Percentiles rank a stretch among this genome's conserved stretches.
Conservation (phyloP, 345 rosid species). For the Aegle marmelos region DNA sequence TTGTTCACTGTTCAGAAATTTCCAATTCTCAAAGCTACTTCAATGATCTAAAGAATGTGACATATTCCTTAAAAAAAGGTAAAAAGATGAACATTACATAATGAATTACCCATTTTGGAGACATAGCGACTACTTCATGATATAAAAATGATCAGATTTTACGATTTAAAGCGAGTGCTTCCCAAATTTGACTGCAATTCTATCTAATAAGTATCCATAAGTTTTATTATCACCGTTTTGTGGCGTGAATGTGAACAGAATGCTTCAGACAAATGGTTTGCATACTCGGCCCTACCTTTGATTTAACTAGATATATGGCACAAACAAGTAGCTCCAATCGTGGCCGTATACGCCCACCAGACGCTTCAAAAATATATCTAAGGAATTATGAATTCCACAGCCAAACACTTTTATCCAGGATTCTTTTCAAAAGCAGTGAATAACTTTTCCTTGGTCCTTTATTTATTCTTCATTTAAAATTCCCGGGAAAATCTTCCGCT, state of each 20-base stretch:
- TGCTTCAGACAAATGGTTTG: not conserved
- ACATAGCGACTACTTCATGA: no score
- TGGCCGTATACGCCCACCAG: conserved; percentile 15
- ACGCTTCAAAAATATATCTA: not conserved
- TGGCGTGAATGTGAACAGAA: not conserved
- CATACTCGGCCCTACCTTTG: not conserved
- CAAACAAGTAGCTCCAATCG: not conserved
- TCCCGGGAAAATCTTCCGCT: not conserved
- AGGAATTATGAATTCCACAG: not conserved
- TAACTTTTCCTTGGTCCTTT: not conserved
- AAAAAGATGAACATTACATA: no score
- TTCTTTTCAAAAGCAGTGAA: not conserved
- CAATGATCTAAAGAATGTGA: not conserved
- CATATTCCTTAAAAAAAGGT: accelerated
- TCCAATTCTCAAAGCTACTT: not conserved
- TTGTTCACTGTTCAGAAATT: not conserved
- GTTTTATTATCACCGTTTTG: not conserved
- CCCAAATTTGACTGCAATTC: no score
- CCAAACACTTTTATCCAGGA: not conserved
- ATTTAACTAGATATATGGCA: not conserved
- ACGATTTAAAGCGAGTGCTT: no score
- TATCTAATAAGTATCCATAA: not conserved
- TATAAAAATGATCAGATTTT: no score
- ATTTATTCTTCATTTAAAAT: not conserved
- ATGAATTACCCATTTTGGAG: no score